Evolutionary conservation across 345 rosid species (phyloP).

Genomic region (Brassica carinata): DNA sequence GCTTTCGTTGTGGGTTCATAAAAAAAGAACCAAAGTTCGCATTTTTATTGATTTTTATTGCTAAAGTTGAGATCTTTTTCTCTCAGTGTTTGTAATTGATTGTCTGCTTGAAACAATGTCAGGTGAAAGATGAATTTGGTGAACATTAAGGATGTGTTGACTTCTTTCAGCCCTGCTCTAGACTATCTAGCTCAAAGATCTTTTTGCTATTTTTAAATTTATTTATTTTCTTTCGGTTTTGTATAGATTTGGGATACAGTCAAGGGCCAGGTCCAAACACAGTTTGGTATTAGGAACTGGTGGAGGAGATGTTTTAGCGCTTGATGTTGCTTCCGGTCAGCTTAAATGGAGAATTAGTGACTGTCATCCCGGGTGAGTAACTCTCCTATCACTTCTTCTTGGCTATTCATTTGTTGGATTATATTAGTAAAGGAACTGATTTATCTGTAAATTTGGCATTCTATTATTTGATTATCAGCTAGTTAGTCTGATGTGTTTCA

Average conservation of each 20-base stretch:
- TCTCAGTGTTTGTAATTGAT: neutral
- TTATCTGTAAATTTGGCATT: no score
- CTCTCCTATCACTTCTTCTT: no score
- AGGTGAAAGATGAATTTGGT: slow-evolving; percentile 62
- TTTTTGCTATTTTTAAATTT: no score
- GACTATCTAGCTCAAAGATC: slow-evolving; percentile 61
- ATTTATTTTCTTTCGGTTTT: neutral
- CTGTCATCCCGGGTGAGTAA: slow-evolving; percentile 95
- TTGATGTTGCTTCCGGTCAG: slow-evolving; percentile 90
- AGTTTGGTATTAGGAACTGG: slow-evolving; percentile 88
- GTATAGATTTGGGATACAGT: slow-evolving; percentile 75
- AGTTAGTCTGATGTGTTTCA: no score
- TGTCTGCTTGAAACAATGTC: slow-evolving; percentile 22
- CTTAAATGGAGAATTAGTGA: slow-evolving; percentile 82
- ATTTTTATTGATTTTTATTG: neutral
- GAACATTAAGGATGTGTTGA: slow-evolving; percentile 72
- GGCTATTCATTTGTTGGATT: no score
- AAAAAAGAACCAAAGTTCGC: neutral
- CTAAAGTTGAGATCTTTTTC: neutral
- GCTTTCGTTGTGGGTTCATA: neutral
- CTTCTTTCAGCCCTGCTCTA: slow-evolving; percentile 73
- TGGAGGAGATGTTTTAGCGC: slow-evolving; percentile 91
- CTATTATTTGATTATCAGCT: no score
- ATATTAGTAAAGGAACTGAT: no score
- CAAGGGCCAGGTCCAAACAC: slow-evolving; percentile 72